Percentiles rank a stretch among this genome's conserved stretches.
These are phyloP conservation scores for Plasmodium ovale DNA, from an alignment of 169 alveolate species.

Conservation along the genomic window DNA sequence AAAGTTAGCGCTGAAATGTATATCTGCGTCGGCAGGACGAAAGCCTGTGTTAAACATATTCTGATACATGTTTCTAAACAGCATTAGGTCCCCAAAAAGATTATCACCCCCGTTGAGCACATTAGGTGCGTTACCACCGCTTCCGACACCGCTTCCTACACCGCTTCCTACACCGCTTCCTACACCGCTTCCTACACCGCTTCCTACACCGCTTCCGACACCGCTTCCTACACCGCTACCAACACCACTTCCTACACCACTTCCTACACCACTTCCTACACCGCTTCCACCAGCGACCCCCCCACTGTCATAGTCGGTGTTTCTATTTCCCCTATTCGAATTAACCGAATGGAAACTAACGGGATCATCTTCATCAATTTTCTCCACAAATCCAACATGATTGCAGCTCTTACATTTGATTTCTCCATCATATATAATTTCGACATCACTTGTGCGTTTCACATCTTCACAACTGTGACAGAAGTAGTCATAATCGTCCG, in stretches of 20 bases:
- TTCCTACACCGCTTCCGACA: not conserved
- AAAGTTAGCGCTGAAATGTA: slow-evolving; percentile 42
- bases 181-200: not conserved
- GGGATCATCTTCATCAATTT: slow-evolving; percentile 71
- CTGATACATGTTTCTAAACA: slow-evolving; percentile 62
- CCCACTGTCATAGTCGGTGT: not conserved
- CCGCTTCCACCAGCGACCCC: not conserved
- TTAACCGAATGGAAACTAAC: slow-evolving; percentile 50
- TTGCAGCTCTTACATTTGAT: slow-evolving; percentile 62
- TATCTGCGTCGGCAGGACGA: slow-evolving; percentile 23
- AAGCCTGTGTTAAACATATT: slow-evolving; percentile 35
- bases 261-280: not conserved
- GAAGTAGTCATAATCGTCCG: slow-evolving; percentile 63
- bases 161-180: not conserved
- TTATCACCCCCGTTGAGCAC: slow-evolving; percentile 41
- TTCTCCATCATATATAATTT: slow-evolving; percentile 52
- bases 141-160: not conserved
- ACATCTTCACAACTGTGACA: slow-evolving; percentile 76
- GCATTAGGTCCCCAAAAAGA: slow-evolving; percentile 49
- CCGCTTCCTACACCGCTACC: not conserved
- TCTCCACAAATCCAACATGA: slow-evolving; percentile 57
- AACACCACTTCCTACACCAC: not conserved
- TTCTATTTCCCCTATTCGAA: slow-evolving; percentile 12
- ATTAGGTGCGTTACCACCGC: not conserved
- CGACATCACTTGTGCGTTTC: slow-evolving; percentile 67